These are phyloP conservation scores for Pseudozyma tsukubaensis DNA, from an alignment of 1,284 basidiomycete genomes.

Conservation along the genomic window DNA sequence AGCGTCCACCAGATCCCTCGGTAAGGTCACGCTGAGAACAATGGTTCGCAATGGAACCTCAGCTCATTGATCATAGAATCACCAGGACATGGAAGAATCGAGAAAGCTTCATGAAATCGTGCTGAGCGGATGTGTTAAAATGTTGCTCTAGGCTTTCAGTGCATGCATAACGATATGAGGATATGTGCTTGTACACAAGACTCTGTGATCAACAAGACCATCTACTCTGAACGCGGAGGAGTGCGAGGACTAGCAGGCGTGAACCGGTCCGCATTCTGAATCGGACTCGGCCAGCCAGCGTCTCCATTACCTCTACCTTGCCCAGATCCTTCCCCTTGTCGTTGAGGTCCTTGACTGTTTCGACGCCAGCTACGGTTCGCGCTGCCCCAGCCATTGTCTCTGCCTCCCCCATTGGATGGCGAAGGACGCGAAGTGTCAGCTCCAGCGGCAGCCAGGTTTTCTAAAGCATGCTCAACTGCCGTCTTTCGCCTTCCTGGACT, in stretches of 20 bases:
- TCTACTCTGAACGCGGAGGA: constrained; percentile 14
- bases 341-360: neutral
- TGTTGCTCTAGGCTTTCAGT: too few species aligned
- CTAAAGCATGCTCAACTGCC: constrained; percentile 29
- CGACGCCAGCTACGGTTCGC: constrained; percentile 14
- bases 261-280: constrained; percentile 1
- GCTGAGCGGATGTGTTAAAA: too few species aligned
- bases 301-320: neutral
- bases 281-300: neutral
- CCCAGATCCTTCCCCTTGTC: neutral
- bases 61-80: too few species aligned
- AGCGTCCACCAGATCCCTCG: too few species aligned
- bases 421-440: constrained; percentile 2
- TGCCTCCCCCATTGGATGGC: neutral
- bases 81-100: too few species aligned
- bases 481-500: constrained; percentile 15
- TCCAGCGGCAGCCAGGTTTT: constrained; percentile 20
- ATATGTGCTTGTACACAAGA: too few species aligned
- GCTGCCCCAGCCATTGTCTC: constrained; percentile 1
- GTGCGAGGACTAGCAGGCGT: constrained; percentile 12
- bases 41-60: too few species aligned
- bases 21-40: too few species aligned
- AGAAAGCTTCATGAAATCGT: too few species aligned
- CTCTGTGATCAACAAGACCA: too few species aligned
- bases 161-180: too few species aligned